These are phyloP conservation scores for Mesembryanthemum crystallinum DNA, from an alignment of 148 eudicot species.

Conservation along the genomic window DNA sequence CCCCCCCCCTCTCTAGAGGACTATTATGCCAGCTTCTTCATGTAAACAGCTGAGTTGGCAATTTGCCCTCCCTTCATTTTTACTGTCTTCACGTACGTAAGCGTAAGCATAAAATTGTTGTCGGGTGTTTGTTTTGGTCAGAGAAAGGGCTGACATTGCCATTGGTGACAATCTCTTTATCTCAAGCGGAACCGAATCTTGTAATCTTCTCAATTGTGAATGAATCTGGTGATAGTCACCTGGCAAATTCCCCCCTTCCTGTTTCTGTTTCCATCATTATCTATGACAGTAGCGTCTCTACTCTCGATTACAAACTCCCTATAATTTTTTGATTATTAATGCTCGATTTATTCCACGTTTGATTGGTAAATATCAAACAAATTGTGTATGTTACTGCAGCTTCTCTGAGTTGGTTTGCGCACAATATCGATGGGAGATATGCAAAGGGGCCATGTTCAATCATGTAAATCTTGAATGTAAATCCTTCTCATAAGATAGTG, in stretches of 20 bases:
- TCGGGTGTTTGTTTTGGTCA: conserved; percentile 8
- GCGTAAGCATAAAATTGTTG: conserved; percentile 25
- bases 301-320: too few species aligned
- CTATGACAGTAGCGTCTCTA: too few species aligned
- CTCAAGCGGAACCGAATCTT: background rate
- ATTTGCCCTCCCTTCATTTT: conserved; percentile 7
- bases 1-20: background rate
- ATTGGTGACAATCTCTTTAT: conserved; percentile 9
- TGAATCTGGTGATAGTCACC: background rate
- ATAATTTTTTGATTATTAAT: background rate
- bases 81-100: background rate
- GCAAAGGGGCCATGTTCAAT: too few species aligned
- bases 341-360: background rate
- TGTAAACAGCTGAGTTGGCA: conserved; percentile 14
- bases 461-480: too few species aligned
- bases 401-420: too few species aligned
- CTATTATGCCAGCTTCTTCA: conserved; percentile 1
- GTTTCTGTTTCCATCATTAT: too few species aligned
- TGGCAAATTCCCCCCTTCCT: background rate
- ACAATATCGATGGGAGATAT: too few species aligned
- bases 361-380: background rate
- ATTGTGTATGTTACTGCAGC: too few species aligned
- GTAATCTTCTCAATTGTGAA: background rate
- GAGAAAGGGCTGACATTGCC: conserved; percentile 21
- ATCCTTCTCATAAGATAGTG: background rate